Conservation (phyloP, 176 grass and related monocot species). For the Cenchrus americanus region DNA sequence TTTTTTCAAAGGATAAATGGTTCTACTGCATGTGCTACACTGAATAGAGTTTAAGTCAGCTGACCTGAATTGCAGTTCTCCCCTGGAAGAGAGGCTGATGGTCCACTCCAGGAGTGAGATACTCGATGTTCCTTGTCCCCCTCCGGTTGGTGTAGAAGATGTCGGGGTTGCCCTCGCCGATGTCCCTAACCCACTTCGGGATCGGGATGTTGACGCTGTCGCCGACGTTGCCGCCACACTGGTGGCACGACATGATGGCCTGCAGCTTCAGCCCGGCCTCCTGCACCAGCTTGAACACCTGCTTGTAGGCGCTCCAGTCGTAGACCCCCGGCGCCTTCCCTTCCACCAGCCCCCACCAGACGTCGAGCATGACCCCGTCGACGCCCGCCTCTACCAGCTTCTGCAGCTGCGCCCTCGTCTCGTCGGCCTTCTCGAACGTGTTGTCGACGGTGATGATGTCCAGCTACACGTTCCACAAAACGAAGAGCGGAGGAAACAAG, state of each 20-base stretch:
- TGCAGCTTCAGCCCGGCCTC: conserved; percentile 80
- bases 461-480: conserved; percentile 28
- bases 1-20: neutral
- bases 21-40: neutral
- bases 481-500: neutral
- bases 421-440: conserved; percentile 53
- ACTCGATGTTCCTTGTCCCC: conserved; percentile 68
- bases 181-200: conserved; percentile 58
- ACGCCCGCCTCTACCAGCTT: conserved; percentile 56
- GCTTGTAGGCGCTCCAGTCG: conserved; percentile 72
- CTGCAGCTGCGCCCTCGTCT: conserved; percentile 52
- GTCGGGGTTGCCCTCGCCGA: conserved; percentile 47
- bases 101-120: conserved; percentile 79
- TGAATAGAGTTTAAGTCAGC: neutral
- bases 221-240: conserved; percentile 82
- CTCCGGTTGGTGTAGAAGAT: conserved; percentile 83
- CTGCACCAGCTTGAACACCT: conserved; percentile 69
- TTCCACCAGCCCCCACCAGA: conserved; percentile 96
- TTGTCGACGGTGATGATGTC: conserved; percentile 52
- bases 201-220: conserved; percentile 74
- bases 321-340: conserved; percentile 51
- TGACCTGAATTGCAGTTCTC: conserved; percentile 78
- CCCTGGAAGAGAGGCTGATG: conserved; percentile 72
- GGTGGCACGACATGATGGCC: conserved; percentile 93
- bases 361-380: conserved; percentile 85